Base-by-base conservation (phyloP, 495 filamentous ascomycete species). In the Neurospora sublineolata region DNA sequence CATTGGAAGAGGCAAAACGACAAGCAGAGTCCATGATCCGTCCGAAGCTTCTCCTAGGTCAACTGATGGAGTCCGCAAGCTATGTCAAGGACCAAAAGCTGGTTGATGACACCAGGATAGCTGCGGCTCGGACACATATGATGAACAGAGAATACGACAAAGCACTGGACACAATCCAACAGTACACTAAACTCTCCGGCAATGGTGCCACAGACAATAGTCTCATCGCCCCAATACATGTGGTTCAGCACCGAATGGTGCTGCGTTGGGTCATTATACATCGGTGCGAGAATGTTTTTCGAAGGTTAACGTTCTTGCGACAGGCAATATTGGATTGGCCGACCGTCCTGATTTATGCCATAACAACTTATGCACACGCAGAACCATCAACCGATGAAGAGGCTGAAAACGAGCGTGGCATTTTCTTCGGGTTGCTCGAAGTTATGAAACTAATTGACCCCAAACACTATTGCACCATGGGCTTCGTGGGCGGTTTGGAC, bases 101-200 rank as follows among this genome's bases (percentile, higher is more conserved):
- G 4, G 0, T 14, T 16, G 9, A 4, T 3, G 39, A 16, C 1
- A 3, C 12, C 39, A 3, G 12, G 39, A 16, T 40, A 10, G 0
- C 39, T 40, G 12, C 1, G 3, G 1, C 3, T 3, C 0, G 0
- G 12, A 14, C 0, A 0, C 4, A 40, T 40, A 12, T 46, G 18
- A 0, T 46, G 18, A 46, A 46, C n/a, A 9, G 23, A 20, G 8
- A 20, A 6, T 46, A 46, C n/a, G 42, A n/a, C 42, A 18, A 46
- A 11, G 42, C 3, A 23, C 42, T 46, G n/a, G 42, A 20, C 8
- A 18, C 16, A n/a, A 46, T 46, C 12, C 39, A 14, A 0, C 0
- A n/a, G n/a, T n/a, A 14, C 11, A 40, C 3, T 40, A 16, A 3
- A 4, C 4, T 1, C 12, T 4, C 39, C 11, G 0, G 4, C 11